Conservation (phyloP, 108 stramenopile species). For the Cyclotella cryptica region DNA sequence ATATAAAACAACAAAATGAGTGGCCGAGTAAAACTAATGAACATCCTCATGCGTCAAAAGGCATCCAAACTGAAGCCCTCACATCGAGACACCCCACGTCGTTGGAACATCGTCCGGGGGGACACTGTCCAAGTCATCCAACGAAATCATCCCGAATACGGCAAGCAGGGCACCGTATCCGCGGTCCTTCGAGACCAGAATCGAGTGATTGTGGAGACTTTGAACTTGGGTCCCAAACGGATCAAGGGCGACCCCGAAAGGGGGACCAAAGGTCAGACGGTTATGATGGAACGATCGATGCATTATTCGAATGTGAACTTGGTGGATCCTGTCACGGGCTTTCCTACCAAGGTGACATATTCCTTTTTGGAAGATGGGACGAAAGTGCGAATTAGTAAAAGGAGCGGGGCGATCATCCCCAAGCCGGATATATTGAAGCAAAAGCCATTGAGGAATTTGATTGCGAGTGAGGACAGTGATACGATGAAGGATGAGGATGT, state of each 20-base stretch:
- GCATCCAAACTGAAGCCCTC: slow-evolving; percentile 50
- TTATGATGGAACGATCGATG: slow-evolving; percentile 71
- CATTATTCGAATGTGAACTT: slow-evolving; percentile 93
- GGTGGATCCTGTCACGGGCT: slow-evolving; percentile 80
- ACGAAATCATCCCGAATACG: slow-evolving; percentile 84
- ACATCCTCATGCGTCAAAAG: slow-evolving; percentile 50
- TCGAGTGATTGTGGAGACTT: slow-evolving; percentile 93
- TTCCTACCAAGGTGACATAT: slow-evolving; percentile 85
- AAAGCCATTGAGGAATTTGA: slow-evolving; percentile 56
- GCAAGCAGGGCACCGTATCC: slow-evolving; percentile 87
- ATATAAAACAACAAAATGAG: slow-evolving; percentile 11
- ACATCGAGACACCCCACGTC: slow-evolving; percentile 27
- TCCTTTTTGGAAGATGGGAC: slow-evolving; percentile 91
- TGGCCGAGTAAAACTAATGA: slow-evolving; percentile 51
- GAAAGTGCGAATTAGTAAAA: slow-evolving; percentile 93
- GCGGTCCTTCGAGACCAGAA: slow-evolving; percentile 82
- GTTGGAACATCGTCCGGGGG: slow-evolving; percentile 92
- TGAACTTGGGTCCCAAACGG: slow-evolving; percentile 80
- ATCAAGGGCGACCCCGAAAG: slow-evolving; percentile 77
- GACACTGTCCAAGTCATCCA: slow-evolving; percentile 94
- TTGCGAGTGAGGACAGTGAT: slow-evolving; percentile 76
- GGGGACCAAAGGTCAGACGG: slow-evolving; percentile 64
- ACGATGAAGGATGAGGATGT: slow-evolving; percentile 75
- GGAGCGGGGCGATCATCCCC: slow-evolving; percentile 93
- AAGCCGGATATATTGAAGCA: slow-evolving; percentile 80